A percentile compares a stretch with the other conserved stretches of the same genome.
Evolutionary conservation across 768 basidiomycete species (phyloP).

Genomic region (Phlebiopsis gigantea): DNA sequence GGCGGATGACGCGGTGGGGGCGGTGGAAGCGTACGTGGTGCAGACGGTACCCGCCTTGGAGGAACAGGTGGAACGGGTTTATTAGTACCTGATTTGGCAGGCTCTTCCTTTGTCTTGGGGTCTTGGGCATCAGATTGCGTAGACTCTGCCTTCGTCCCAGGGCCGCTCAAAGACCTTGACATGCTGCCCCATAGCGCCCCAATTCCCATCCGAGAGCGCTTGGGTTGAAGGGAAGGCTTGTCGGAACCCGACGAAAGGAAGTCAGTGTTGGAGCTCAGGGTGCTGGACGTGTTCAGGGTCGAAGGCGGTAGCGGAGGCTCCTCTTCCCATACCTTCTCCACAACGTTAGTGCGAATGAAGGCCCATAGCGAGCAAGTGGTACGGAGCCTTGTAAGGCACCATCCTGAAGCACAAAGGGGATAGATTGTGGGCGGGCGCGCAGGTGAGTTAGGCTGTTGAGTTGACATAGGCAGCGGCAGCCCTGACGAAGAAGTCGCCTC

Average conservation of each 20-base stretch:
- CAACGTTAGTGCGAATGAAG: constrained; percentile 74
- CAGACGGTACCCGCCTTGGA: constrained; percentile 13
- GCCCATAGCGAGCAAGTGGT: constrained; percentile 90
- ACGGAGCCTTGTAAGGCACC: constrained; percentile 79
- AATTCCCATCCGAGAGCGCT: constrained; percentile 21
- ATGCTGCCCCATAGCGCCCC: constrained; percentile 26
- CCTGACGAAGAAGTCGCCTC: constrained; percentile 26
- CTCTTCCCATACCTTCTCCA: constrained; percentile 90
- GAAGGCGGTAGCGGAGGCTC: constrained; percentile 37
- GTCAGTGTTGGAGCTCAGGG: neutral
- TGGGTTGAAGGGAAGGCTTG: neutral
- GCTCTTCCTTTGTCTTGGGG: constrained; percentile 6
- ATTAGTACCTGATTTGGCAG: neutral
- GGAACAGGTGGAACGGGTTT: constrained; percentile 1
- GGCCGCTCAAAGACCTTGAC: constrained; percentile 22
- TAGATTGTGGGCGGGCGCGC: constrained; percentile 45
- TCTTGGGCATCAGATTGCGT: constrained; percentile 6
- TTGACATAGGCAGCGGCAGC: constrained; percentile 19
- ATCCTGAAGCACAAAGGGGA: constrained; percentile 79
- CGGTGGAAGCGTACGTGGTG: constrained; percentile 16
- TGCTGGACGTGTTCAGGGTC: neutral
- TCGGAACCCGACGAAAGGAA: neutral
- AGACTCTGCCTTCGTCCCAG: constrained; percentile 7
- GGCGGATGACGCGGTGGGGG: constrained; percentile 14
- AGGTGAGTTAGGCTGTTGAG: constrained; percentile 1